Evolutionary conservation across 352 stramenopile species (phyloP), one percentile per base, ranked within the genome.

Genomic region (Phytophthora pistaciae): DNA sequence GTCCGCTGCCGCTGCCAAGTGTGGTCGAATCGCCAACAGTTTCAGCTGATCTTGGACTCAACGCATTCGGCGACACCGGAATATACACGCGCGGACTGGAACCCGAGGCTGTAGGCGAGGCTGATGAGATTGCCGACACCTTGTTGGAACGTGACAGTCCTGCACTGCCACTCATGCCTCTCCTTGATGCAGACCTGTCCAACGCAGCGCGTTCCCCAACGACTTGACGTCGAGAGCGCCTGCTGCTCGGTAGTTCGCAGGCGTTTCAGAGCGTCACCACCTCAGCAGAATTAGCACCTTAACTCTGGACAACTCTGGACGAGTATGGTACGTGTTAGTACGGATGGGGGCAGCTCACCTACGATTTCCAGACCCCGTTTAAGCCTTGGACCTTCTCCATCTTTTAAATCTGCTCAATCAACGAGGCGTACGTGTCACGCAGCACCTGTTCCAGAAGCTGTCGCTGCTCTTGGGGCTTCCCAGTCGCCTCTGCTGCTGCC

Each of bases 361-460:
- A 71, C 55, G 57, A 27, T 33, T 29, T 52, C 20, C n/a, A 36
- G 38, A 9, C 54, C 33, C 16, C 14, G 25, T 3, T 50, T 21
- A 38, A 29, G 42, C 9, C 9, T n/a, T 20, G 5, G 16, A 48
- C 40, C 5, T 18, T 10, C 14, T 48, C 16, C 40, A 20, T 10
- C 29, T 75, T n/a, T n/a, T 69, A 85, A 27, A 85, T 72, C 21
- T 82, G 75, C 40, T 81, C 53, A 60, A 85, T 49, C 38, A 85
- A 71, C 0, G 69, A 77, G 0, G 73, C 70, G 18, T 83, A 83
- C 2, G 78, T 80, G 52, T 82, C 60, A 23, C 60, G 73, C 48
- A 85, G 38, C 53, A 83, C 64, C 9, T 83, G 66, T 31, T 82
- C 74, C 23, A 85, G 56, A 14, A 78, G 7, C 62, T 76, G 56